phyloP scores from a whole-genome alignment of 352 stramenopile genomes.

The Globisporangium cylindrosporum region DNA sequence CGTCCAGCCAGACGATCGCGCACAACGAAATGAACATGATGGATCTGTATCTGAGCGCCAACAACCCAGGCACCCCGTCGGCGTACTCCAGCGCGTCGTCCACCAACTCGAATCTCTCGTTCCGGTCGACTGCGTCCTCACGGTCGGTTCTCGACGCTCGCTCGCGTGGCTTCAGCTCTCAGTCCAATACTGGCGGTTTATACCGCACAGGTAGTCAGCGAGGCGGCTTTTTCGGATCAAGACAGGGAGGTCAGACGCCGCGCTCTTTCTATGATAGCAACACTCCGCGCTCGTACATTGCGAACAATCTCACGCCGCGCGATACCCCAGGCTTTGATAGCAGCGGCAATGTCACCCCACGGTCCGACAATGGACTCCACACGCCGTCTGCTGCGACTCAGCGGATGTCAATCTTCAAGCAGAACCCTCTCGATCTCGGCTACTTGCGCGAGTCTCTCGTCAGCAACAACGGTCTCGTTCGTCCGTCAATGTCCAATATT shows the following conservation, averaged over 20 bases:
- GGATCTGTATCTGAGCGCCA: slow-evolving; percentile 71
- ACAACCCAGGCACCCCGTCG: slow-evolving; percentile 58
- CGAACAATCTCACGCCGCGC: slow-evolving; percentile 60
- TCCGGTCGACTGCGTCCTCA: slow-evolving; percentile 68
- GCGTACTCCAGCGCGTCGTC: slow-evolving; percentile 72
- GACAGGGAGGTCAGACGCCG: slow-evolving; percentile 17
- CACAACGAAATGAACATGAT: slow-evolving; percentile 87
- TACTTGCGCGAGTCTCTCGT: slow-evolving; percentile 61
- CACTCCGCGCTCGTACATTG: slow-evolving; percentile 74
- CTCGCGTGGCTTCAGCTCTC: slow-evolving; percentile 14
- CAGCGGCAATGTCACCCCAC: slow-evolving; percentile 31
- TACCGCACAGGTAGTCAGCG: slow-evolving; percentile 14
- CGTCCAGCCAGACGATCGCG: slow-evolving; percentile 71
- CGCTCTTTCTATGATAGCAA: slow-evolving; percentile 54
- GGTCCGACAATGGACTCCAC: slow-evolving; percentile 38
- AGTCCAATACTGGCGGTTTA: slow-evolving; percentile 7
- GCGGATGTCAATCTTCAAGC: slow-evolving; percentile 64
- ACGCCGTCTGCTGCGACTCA: slow-evolving; percentile 38
- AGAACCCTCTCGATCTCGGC: slow-evolving; percentile 62
- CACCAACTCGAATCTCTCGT: slow-evolving; percentile 74
- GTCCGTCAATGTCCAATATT: background rate
- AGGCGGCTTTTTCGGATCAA: slow-evolving; percentile 13
- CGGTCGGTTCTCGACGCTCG: slow-evolving; percentile 52
- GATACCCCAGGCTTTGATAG: slow-evolving; percentile 31
- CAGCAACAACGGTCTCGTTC: slow-evolving; percentile 3